Evolutionary conservation across 2,329 filamentous ascomycete genomes (phyloP), one percentile per base, ranked within the genome.

Genomic region (Paecilomyces sp.): DNA sequence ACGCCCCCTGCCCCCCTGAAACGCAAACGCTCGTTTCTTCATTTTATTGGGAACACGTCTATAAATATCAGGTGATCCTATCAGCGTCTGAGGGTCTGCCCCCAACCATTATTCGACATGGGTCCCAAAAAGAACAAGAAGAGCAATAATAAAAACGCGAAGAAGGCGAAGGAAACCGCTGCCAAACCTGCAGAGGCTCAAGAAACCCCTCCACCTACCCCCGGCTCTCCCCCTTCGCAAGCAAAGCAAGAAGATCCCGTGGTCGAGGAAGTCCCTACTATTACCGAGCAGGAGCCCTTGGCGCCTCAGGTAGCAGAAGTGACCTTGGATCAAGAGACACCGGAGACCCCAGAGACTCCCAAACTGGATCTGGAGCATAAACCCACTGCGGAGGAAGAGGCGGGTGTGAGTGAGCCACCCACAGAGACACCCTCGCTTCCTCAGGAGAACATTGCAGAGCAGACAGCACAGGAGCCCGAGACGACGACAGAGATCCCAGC

Each of bases 11-110:
- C 15, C 25, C 41, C 41, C 41, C 41, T 47, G 36, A 47, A 15
- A 47, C 36, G 18, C 12, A 11, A 57, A 18, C 25, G 22, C 36
- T 47, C 33, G 28, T 31, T 58, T 62, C 41, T 58, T 62, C 56
- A 62, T 47, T 47, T 18, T 15, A 47, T 63, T 65, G 64, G 63
- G 53, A 60, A 65, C 64, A 65, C 64, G 64, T 64, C 64, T 64
- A 58, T 58, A 55, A 55, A 57, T 57, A 34, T 53, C 15, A 36
- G 55, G 50, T 25, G 55, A 36, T 59, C 36, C 51, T 53, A 53
- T 57, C 36, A 18, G 31, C 4, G n/a, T 36, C 24, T 18, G 34
- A 18, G 34, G 41, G 41, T 18, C 41, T 28, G 22, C 25, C 24
- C n/a, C 30, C 36, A 28, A 57, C 41, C 9, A 22, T 24, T 31